These are phyloP conservation scores for Bipolaris cookei DNA, from an alignment of 2,329 filamentous ascomycete genomes.

Conservation along the genomic window DNA sequence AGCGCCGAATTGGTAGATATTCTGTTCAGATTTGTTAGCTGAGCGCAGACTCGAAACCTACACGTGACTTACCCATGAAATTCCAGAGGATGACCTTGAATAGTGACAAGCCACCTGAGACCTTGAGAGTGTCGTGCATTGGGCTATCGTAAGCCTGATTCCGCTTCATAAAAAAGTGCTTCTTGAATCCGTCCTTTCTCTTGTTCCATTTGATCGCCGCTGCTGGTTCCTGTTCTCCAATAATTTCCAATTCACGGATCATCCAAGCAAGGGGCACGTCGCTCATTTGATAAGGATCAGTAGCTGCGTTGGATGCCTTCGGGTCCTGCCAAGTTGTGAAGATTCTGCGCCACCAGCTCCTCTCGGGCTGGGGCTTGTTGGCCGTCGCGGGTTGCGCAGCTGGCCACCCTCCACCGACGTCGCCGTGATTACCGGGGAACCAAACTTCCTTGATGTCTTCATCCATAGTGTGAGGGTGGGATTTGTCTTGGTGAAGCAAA, in stretches of 20 bases:
- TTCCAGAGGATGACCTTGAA: slow-evolving; percentile 9
- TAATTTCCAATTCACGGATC: slow-evolving; percentile 7
- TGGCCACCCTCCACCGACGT: slow-evolving; percentile 52
- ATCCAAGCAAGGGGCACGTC: slow-evolving; percentile 11
- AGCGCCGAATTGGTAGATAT: slow-evolving; percentile 5
- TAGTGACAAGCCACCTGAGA: background rate
- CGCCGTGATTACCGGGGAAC: slow-evolving; percentile 54
- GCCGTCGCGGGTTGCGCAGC: background rate
- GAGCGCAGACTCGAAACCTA: background rate
- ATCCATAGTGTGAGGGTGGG: slow-evolving; percentile 10
- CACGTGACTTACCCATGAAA: slow-evolving; percentile 6
- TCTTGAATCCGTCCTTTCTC: slow-evolving; percentile 5
- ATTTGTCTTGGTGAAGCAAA: slow-evolving; percentile 46
- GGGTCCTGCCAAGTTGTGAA: background rate
- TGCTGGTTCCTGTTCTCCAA: background rate
- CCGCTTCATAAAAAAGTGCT: background rate
- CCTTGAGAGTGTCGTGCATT: slow-evolving; percentile 2
- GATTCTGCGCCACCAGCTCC: slow-evolving; percentile 6
- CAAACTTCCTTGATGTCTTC: slow-evolving; percentile 46
- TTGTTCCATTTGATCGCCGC: slow-evolving; percentile 1
- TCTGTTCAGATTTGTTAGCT: slow-evolving; percentile 2
- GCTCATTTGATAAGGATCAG: slow-evolving; percentile 9
- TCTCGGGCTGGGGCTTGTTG: background rate
- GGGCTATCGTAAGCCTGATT: background rate
- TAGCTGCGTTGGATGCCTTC: background rate